Evolutionary conservation across 169 alveolate species (phyloP).

Genomic region (Plasmodium billcollinsi): DNA sequence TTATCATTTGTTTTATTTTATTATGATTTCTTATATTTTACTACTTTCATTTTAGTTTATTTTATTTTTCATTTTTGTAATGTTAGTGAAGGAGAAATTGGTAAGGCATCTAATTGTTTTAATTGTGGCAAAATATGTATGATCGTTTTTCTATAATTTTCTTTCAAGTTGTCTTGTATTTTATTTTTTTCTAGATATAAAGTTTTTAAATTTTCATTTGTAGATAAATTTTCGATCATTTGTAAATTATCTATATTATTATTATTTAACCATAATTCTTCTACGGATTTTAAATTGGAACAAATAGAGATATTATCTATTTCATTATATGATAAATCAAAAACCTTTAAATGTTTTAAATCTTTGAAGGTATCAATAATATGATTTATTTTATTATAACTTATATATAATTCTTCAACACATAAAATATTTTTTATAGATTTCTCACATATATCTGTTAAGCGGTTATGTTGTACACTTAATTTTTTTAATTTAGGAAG

Average conservation of each 20-base stretch:
- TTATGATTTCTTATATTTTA: too few relatives aligned
- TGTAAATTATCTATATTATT: slow-evolving; percentile 79
- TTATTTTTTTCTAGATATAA: slow-evolving; percentile 88
- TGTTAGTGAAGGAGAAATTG: background rate
- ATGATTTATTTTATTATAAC: slow-evolving; percentile 83
- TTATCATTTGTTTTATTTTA: background rate
- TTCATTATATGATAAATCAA: slow-evolving; percentile 87
- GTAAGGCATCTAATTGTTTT: slow-evolving; percentile 44
- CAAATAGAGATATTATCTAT: slow-evolving; percentile 77
- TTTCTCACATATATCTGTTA: slow-evolving; percentile 82
- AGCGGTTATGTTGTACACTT: slow-evolving; percentile 88
- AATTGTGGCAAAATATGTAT: slow-evolving; percentile 83
- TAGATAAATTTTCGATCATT: slow-evolving; percentile 77
- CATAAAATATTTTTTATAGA: slow-evolving; percentile 76
- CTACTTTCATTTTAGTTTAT: background rate
- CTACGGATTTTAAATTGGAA: slow-evolving; percentile 80
- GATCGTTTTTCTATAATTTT: slow-evolving; percentile 83
- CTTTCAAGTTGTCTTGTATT: slow-evolving; percentile 86
- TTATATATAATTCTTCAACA: slow-evolving; percentile 84
- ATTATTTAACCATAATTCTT: slow-evolving; percentile 89
- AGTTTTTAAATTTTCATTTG: slow-evolving; percentile 81
- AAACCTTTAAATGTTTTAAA: slow-evolving; percentile 73
- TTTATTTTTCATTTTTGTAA: background rate
- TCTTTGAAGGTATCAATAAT: slow-evolving; percentile 18
- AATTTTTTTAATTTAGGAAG: slow-evolving; percentile 83